Base-by-base conservation (phyloP, 2,329 filamentous ascomycete species). In the Paecilomyces sp. region DNA sequence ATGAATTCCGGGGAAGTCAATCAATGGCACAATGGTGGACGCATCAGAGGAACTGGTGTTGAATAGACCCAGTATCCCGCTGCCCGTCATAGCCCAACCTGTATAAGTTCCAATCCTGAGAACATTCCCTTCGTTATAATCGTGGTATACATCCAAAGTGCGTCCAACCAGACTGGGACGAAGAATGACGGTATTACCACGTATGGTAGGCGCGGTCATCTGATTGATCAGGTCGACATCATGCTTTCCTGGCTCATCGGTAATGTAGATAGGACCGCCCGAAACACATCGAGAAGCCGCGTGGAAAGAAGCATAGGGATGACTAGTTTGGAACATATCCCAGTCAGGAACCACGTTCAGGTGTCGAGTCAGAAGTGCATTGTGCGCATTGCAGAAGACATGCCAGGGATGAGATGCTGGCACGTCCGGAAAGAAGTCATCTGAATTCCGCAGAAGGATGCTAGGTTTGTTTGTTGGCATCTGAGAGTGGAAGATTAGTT, bases 241-340 rank as follows among this genome's bases (percentile, higher is more conserved):
- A 72, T 97, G 91, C 61, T 90, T 77, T 0, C 91, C 92, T 0
- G 93, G 93, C 0, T 86, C 83, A 73, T 99, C 94, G 0, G 93
- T 97, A 71, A 99, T 92, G 68, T 95, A 97, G 50, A 99, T 88
- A 0, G 93, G 94, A 0, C 94, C 94, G 8, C 94, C 94, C 55
- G 88, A 92, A 9, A 99, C 81, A 72, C 91, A 96, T 54, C 94
- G 84, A 1, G 92, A 92, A 1, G 94, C 93, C 3, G 91, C 94
- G 67, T 99, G 94, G 70, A 94, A 96, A 0, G 83, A 84, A 0
- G 89, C 89, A 71, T 90, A 96, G 1, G 81, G 76, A 64, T 88
- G 85, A 22, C 77, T 80, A 1, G 86, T 88, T 67, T 89, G 86
- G 68, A 89, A 89, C 86, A 89, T 89, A 68, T 89, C 86, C 86